Conservation (phyloP, 139 green algal genomes). For the Closterium sp. region DNA sequence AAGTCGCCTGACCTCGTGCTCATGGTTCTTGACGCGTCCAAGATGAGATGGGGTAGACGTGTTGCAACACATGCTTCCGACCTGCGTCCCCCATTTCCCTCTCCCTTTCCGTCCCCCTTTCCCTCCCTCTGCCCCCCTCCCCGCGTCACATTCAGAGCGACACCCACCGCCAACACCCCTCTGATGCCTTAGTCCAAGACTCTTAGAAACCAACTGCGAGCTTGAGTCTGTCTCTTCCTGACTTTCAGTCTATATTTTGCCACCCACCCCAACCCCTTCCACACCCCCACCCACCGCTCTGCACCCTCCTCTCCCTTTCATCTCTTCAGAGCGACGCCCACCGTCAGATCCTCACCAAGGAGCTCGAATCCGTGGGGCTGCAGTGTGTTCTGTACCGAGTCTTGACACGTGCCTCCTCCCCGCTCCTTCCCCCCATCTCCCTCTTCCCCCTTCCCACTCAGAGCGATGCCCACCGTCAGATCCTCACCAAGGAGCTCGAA, state of each 20-base stretch:
- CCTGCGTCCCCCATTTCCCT: too few relatives aligned
- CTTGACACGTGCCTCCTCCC: too few relatives aligned
- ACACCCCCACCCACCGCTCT: neutral
- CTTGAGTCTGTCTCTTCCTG: too few relatives aligned
- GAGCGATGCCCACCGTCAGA: slow-evolving; percentile 78
- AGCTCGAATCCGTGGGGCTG: slow-evolving; percentile 94
- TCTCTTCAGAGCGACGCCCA: slow-evolving; percentile 64
- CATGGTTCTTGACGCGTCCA: slow-evolving; percentile 95
- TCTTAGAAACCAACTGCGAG: too few relatives aligned
- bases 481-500: slow-evolving; percentile 95
- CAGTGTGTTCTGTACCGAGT: too few relatives aligned
- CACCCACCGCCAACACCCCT: too few relatives aligned
- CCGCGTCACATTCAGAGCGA: neutral
- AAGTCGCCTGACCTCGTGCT: slow-evolving; percentile 82
- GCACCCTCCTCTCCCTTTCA: neutral
- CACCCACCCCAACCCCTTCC: too few relatives aligned
- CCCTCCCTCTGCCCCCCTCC: neutral
- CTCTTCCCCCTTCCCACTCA: neutral
- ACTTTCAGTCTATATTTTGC: too few relatives aligned
- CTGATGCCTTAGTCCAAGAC: too few relatives aligned
- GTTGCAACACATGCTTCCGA: too few relatives aligned
- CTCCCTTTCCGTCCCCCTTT: neutral
- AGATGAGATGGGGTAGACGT: too few relatives aligned
- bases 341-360: slow-evolving; percentile 89
- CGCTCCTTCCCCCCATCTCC: too few relatives aligned